Conservation (phyloP, 169 alveolate genomes). For the Fabrea salina region DNA sequence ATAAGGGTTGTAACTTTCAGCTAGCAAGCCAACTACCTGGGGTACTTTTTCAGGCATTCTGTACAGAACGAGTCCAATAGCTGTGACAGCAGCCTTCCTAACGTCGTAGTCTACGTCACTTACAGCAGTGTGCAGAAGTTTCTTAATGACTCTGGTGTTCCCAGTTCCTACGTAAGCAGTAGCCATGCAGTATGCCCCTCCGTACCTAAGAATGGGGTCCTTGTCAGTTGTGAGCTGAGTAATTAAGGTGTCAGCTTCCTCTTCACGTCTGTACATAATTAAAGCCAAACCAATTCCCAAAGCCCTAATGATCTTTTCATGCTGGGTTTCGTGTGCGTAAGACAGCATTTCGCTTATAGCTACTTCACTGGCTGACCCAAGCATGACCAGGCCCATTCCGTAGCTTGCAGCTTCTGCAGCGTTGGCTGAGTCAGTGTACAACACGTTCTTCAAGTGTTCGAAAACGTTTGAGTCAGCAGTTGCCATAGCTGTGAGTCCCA, state of each 20-base stretch:
- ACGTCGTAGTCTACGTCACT: constrained; percentile 98
- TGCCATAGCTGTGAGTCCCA: constrained; percentile 88
- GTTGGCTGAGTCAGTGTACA: constrained; percentile 92
- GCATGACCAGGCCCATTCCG: constrained; percentile 94
- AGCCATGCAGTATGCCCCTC: constrained; percentile 96
- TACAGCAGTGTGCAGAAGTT: constrained; percentile 94
- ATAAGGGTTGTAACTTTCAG: constrained; percentile 97
- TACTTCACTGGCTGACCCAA: constrained; percentile 85
- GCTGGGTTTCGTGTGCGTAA: constrained; percentile 96
- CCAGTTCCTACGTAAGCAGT: constrained; percentile 98
- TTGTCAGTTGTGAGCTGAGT: constrained; percentile 84
- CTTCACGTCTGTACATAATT: constrained; percentile 92
- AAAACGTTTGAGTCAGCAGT: constrained; percentile 66
- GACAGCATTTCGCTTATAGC: constrained; percentile 89
- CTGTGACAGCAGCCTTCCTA: constrained; percentile 98
- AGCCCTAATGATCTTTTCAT: constrained; percentile 97
- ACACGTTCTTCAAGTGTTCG: constrained; percentile 87
- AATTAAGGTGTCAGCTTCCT: constrained; percentile 90
- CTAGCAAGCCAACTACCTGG: constrained; percentile 85
- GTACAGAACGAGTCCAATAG: constrained; percentile 91
- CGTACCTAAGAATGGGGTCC: constrained; percentile 96
- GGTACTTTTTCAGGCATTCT: constrained; percentile 84
- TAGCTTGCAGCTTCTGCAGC: constrained; percentile 98
- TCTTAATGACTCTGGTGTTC: constrained; percentile 86
- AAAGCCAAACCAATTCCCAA: constrained; percentile 93